phyloP scores from a whole-genome alignment of 2,329 filamentous ascomycete genomes.

The Cladobotryum mycophilum region DNA sequence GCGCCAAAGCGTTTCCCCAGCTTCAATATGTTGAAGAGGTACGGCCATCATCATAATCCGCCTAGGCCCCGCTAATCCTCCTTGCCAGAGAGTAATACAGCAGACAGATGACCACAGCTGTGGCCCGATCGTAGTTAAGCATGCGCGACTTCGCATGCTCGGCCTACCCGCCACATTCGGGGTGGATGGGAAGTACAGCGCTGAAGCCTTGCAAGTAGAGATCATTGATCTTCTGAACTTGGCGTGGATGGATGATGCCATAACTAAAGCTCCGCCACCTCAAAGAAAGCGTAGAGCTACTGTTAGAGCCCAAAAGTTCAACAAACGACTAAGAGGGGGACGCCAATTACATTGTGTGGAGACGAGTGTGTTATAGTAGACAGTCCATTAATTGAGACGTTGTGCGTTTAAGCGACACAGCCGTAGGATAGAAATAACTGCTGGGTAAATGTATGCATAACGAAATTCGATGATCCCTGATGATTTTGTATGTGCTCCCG shows the following conservation, averaged over 20 bases:
- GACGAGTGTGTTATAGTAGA: no score
- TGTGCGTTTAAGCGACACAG: no score
- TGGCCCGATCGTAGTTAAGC: constrained; percentile 5
- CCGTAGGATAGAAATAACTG: no score
- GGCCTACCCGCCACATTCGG: neutral
- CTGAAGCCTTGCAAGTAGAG: neutral
- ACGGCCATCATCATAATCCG: neutral
- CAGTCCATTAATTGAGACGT: no score
- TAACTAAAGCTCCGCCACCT: no score
- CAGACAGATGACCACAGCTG: constrained; percentile 6
- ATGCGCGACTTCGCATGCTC: constrained; percentile 3
- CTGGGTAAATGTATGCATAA: no score
- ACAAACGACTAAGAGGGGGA: no score
- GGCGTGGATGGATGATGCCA: neutral
- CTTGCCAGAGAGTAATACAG: neutral
- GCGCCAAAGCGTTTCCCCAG: constrained; percentile 1
- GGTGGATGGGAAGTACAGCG: neutral
- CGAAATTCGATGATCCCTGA: no score
- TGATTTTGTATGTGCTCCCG: no score
- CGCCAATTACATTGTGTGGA: no score
- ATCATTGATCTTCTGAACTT: neutral
- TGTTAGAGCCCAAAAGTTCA: no score
- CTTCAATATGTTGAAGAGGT: constrained; percentile 5
- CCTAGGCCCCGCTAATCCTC: neutral
- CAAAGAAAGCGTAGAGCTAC: no score